These are phyloP conservation scores for Stygiomarasmius scandens DNA, from an alignment of 1,284 basidiomycete species.

Conservation along the genomic window DNA sequence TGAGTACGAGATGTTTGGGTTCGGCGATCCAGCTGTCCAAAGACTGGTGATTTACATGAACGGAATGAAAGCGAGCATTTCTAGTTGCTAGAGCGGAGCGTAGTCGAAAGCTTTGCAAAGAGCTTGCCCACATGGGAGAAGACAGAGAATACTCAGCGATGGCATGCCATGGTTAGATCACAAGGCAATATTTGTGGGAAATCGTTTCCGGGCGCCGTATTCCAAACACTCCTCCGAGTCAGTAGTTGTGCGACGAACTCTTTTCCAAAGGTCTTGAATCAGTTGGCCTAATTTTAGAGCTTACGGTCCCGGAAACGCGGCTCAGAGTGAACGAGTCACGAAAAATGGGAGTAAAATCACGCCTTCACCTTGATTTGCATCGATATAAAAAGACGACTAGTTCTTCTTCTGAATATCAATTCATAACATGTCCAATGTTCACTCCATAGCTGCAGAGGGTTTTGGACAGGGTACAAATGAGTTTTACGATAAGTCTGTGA, in stretches of 20 bases:
- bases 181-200: neutral
- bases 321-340: too few species aligned
- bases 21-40: conserved; percentile 57
- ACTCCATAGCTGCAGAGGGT: conserved; percentile 34
- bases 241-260: too few species aligned
- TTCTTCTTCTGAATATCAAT: too few species aligned
- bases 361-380: too few species aligned
- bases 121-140: neutral
- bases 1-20: conserved; percentile 42
- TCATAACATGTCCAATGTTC: neutral
- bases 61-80: neutral
- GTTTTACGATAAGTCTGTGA: conserved; percentile 74
- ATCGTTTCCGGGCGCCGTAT: too few species aligned
- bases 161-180: neutral
- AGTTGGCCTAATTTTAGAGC: too few species aligned
- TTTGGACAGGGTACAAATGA: conserved; percentile 76
- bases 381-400: too few species aligned
- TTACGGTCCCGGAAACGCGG: too few species aligned
- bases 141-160: neutral
- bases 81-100: neutral
- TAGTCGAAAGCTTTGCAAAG: neutral
- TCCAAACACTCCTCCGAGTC: too few species aligned
- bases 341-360: too few species aligned
- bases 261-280: too few species aligned
- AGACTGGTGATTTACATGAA: conserved; percentile 14